Evolutionary conservation across 2,329 filamentous ascomycete species (phyloP).

Genomic region (Gnomoniopsis sp.): DNA sequence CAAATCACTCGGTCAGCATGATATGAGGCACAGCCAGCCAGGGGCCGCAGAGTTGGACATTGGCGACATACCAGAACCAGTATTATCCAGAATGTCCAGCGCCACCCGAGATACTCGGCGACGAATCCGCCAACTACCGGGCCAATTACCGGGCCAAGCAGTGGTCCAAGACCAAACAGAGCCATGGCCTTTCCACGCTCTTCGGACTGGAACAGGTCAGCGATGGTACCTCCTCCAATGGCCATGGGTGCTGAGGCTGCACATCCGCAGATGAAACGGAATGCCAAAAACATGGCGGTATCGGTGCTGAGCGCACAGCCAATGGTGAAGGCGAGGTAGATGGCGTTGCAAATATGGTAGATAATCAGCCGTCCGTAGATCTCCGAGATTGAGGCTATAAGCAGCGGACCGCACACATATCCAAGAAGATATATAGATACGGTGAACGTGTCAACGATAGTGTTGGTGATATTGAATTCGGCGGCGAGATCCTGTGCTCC

Average conservation of each 20-base stretch:
- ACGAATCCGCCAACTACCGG: slow-evolving; percentile 11
- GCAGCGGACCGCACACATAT: slow-evolving; percentile 1
- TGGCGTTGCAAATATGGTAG: not conserved
- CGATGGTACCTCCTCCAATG: slow-evolving; percentile 11
- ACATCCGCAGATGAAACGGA: slow-evolving; percentile 1
- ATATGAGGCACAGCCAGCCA: not conserved
- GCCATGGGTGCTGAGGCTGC: not conserved
- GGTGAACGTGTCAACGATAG: not conserved
- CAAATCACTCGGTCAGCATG: not conserved
- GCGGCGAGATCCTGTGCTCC: not conserved
- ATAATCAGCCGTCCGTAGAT: slow-evolving; percentile 3
- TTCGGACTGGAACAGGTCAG: not conserved
- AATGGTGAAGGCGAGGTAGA: slow-evolving; percentile 4
- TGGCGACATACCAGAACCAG: not conserved
- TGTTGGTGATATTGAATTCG: not conserved
- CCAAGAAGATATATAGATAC: not conserved
- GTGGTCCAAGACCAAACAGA: slow-evolving; percentile 1
- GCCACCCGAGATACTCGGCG: not conserved
- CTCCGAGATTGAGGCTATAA: slow-evolving; percentile 3
- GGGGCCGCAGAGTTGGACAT: not conserved
- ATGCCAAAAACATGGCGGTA: slow-evolving; percentile 9
- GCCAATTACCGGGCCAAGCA: slow-evolving; percentile 11
- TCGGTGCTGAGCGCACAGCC: slow-evolving; percentile 6
- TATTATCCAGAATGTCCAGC: slow-evolving; percentile 12
- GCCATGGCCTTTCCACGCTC: slow-evolving; percentile 4